phyloP scores from a whole-genome alignment of 495 filamentous ascomycete species.

The Melanomma pulvis-pyrius region DNA sequence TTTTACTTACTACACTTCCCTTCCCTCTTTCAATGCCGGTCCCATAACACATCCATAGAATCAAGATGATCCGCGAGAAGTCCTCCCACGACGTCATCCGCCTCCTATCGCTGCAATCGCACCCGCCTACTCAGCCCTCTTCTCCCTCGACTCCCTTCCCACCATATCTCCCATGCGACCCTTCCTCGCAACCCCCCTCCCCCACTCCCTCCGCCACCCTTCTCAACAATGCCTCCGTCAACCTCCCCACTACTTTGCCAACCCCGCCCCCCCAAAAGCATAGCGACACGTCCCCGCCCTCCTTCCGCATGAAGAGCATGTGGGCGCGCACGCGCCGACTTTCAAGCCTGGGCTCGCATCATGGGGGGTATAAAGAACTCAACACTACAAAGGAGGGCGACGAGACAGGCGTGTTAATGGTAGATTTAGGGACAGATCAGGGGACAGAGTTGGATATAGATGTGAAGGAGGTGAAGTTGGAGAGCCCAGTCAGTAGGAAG shows the following conservation, averaged over 20 bases:
- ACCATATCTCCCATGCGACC: background rate
- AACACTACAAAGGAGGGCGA: background rate
- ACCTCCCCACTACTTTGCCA: constrained; percentile 15
- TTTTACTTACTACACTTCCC: background rate
- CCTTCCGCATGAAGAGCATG: constrained; percentile 22
- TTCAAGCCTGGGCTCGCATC: background rate
- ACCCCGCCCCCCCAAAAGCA: constrained; percentile 25
- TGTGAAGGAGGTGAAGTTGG: constrained; percentile 1
- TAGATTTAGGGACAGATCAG: background rate
- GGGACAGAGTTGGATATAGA: background rate
- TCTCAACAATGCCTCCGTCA: constrained; percentile 17
- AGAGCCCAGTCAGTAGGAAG: background rate
- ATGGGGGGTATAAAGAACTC: constrained; percentile 14
- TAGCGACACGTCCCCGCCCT: constrained; percentile 11
- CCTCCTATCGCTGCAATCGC: constrained; percentile 17
- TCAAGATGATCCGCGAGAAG: constrained; percentile 41
- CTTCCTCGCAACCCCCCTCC: constrained; percentile 6
- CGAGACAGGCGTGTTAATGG: background rate
- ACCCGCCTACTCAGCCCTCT: background rate
- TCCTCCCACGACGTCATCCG: constrained; percentile 37
- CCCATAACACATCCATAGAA: constrained; percentile 20
- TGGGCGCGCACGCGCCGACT: constrained; percentile 24
- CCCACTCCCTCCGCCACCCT: constrained; percentile 8
- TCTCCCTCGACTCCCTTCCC: background rate
- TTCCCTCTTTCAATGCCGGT: constrained; percentile 1